Conservation (phyloP, 371 early-diverging fungal species). For the Mucor velutinosus region DNA sequence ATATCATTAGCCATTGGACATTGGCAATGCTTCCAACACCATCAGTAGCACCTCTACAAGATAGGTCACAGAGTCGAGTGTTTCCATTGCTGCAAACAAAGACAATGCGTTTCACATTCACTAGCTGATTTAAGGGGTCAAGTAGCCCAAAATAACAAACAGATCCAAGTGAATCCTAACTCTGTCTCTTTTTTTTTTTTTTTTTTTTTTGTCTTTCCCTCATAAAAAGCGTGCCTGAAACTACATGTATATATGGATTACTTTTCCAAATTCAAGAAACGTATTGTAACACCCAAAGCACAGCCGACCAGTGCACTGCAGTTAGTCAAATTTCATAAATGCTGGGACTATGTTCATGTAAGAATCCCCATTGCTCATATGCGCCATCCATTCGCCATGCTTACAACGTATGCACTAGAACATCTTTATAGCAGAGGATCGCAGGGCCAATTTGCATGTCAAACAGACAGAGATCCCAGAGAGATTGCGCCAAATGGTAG, state of each 20-base stretch:
- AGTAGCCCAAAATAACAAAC: background rate
- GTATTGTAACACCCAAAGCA: constrained; percentile 64
- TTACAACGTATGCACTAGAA: constrained; percentile 34
- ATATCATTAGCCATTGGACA: no score
- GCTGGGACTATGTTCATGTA: constrained; percentile 79
- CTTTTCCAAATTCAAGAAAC: constrained; percentile 66
- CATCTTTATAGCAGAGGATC: constrained; percentile 62
- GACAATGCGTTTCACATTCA: background rate
- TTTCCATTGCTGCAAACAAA: no score
- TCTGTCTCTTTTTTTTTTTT: background rate
- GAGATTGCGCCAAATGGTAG: constrained; percentile 81
- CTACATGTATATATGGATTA: constrained; percentile 56
- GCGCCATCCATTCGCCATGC: no score
- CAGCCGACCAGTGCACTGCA: constrained; percentile 69
- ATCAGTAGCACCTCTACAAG: no score
- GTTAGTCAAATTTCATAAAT: constrained; percentile 73
- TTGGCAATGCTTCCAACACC: no score
- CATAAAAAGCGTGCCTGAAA: background rate
- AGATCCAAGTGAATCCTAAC: background rate
- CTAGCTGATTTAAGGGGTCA: background rate
- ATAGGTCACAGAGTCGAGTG: no score
- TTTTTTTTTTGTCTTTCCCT: background rate
- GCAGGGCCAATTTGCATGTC: constrained; percentile 58
- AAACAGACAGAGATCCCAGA: constrained; percentile 81
- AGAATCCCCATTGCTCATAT: constrained; percentile 1